Percentiles rank a stretch among this genome's conserved stretches.
phyloP scores from a whole-genome alignment of 2,329 filamentous ascomycete genomes.

The Colletotrichum higginsianum region DNA sequence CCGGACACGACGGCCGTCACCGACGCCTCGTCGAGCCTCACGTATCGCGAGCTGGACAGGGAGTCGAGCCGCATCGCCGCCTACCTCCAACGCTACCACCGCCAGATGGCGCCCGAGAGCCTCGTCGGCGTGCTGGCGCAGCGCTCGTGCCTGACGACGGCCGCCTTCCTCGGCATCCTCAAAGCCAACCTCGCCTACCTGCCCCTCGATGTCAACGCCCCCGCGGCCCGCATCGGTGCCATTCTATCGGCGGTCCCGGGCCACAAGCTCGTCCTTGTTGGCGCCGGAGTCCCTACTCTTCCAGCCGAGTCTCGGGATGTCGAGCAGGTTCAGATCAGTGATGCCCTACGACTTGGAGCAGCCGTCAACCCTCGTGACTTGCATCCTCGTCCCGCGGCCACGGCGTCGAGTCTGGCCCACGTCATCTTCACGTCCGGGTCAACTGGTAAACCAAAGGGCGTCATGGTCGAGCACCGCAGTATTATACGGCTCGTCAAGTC shows the following conservation, averaged over 20 bases:
- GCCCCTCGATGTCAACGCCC: slow-evolving; percentile 42
- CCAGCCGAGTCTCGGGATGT: background rate
- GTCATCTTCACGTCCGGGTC: slow-evolving; percentile 68
- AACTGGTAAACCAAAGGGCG: slow-evolving; percentile 65
- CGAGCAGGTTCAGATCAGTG: slow-evolving; percentile 3
- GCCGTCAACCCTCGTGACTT: too few relatives aligned
- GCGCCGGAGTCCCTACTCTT: background rate
- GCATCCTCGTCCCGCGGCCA: background rate
- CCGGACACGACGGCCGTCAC: slow-evolving; percentile 43
- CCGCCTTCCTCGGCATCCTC: slow-evolving; percentile 40
- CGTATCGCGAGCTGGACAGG: slow-evolving; percentile 45
- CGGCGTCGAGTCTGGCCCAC: slow-evolving; percentile 43
- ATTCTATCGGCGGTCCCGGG: slow-evolving; percentile 34
- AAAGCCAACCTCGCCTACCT: slow-evolving; percentile 44
- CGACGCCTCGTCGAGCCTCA: slow-evolving; percentile 40
- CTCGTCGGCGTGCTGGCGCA: slow-evolving; percentile 43
- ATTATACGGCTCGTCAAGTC: slow-evolving; percentile 38
- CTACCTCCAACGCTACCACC: slow-evolving; percentile 39
- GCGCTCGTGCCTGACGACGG: slow-evolving; percentile 45
- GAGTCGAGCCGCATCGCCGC: slow-evolving; percentile 42
- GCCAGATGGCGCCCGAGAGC: slow-evolving; percentile 21
- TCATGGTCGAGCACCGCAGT: slow-evolving; percentile 51
- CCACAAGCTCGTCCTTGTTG: slow-evolving; percentile 31
- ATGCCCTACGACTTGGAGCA: background rate
- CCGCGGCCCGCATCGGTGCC: slow-evolving; percentile 27